Conservation (phyloP, 352 stramenopile genomes). For the Globisporangium yorkense region DNA sequence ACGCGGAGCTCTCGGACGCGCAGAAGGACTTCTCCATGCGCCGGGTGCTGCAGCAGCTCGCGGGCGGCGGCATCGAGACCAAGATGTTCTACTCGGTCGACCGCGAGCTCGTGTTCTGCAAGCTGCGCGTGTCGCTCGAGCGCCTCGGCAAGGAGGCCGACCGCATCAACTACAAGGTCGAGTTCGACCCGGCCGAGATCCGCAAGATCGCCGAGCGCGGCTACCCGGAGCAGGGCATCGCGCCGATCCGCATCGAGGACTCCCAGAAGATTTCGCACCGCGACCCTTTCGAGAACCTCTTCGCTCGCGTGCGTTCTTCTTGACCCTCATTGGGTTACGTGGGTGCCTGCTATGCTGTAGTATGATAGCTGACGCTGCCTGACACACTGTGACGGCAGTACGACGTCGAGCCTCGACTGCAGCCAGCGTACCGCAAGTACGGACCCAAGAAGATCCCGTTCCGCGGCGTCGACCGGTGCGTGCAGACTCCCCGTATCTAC, state of each 20-base stretch:
- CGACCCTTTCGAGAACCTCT: conserved; percentile 64
- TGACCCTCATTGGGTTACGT: too few species aligned
- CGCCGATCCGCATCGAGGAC: conserved; percentile 57
- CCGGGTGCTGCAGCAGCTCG: conserved; percentile 59
- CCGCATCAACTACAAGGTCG: conserved; percentile 76
- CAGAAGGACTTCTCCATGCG: conserved; percentile 76
- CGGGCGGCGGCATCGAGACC: conserved; percentile 67
- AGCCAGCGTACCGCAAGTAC: conserved; percentile 64
- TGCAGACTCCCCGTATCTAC: background rate
- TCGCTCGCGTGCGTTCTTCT: conserved; percentile 21
- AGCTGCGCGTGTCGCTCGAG: conserved; percentile 61
- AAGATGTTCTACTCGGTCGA: conserved; percentile 79
- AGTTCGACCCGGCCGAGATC: conserved; percentile 58
- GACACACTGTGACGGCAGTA: conserved; percentile 16
- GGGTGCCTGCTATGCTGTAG: background rate
- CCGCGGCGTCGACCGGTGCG: conserved; percentile 57
- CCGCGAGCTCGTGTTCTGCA: conserved; percentile 71
- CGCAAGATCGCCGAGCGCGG: conserved; percentile 46
- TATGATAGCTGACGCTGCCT: too few species aligned
- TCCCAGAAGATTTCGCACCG: conserved; percentile 39
- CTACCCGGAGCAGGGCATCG: conserved; percentile 54
- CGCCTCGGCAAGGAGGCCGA: conserved; percentile 64
- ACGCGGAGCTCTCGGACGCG: conserved; percentile 30
- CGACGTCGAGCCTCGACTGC: conserved; percentile 55
- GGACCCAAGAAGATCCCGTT: conserved; percentile 65